Base-by-base conservation (phyloP, 2,329 filamentous ascomycete genomes). In the Dothideomycetidae sp. region DNA sequence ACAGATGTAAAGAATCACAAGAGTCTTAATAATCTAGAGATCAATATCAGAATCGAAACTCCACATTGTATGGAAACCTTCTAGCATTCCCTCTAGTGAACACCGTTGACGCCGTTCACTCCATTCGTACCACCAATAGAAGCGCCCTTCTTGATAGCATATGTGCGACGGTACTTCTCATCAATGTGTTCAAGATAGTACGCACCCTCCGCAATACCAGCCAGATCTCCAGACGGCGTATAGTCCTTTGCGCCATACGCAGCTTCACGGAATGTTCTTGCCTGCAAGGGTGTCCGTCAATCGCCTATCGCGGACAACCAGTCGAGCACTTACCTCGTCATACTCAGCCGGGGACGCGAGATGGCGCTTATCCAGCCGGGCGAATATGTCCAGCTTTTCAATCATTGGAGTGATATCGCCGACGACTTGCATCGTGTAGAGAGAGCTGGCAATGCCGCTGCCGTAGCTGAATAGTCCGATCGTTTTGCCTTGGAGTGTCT, bases 401-500 rank as follows among this genome's bases (percentile, higher is more conserved):
- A 53, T 52, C 21, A 68, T 57, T 48, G 66, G 59, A 45, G 61
- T 56, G 41, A 56, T 57, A 55, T 54, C 61, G 42, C 63, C 64
- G 40, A 53, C 57, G 46, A 68, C 56, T 48, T 58, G 60, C 46
- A 69, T 54, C 28, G 62, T 63, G 54, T 68, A 68, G 53, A 69
- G 51, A 33, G 64, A 67, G 19, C 59, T 60, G 28, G 66, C 65
- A 17, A 68, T 60, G 45, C 66, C 67, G 43, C 59, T 64, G 46
- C 66, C 66, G 52, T 68, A 69, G 47, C 62, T 66, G 60, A 69
- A 68, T 44, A 68, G 57, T 36, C 57, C 63, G 42, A 69, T 53
- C 38, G 63, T 60, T 60, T 67, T 68, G 52, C 63, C 65, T 47
- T 62, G 57, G n/a, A 66, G 50, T 13, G 59, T 54, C 35, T 59